These are phyloP conservation scores for Ulota crispa DNA, from an alignment of 225 moss, liverwort and hornwort species.

Conservation along the genomic window DNA sequence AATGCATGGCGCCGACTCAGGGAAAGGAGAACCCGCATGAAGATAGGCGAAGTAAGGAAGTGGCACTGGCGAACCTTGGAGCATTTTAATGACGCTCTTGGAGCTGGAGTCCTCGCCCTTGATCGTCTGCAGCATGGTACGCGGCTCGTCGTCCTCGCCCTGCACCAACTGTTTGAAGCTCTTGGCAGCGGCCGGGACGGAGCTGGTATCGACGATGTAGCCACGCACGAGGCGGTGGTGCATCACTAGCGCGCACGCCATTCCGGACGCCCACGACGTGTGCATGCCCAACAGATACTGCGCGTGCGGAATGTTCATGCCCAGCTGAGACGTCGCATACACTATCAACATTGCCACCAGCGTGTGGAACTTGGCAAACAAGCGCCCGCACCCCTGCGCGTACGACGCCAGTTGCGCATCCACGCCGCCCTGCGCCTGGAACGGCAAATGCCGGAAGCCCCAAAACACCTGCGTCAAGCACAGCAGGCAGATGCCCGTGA, in stretches of 20 bases:
- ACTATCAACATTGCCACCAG: constrained; percentile 21
- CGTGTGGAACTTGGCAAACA: constrained; percentile 42
- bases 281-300: constrained; percentile 33
- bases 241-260: constrained; percentile 34
- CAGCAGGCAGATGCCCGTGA: constrained; percentile 34
- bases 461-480: constrained; percentile 37
- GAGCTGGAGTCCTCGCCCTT: constrained; percentile 49
- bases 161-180: constrained; percentile 35
- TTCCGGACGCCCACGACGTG: constrained; percentile 32
- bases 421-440: constrained; percentile 23
- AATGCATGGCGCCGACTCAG: neutral
- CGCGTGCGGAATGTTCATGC: constrained; percentile 24
- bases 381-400: constrained; percentile 19
- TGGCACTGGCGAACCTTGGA: constrained; percentile 26
- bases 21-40: neutral
- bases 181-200: constrained; percentile 26
- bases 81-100: constrained; percentile 19
- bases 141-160: constrained; percentile 18
- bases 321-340: constrained; percentile 6
- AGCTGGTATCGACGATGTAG: constrained; percentile 37
- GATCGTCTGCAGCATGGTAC: constrained; percentile 26
- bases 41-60: neutral
- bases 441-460: constrained; percentile 36
- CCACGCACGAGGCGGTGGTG: constrained; percentile 29
- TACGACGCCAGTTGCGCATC: constrained; percentile 25